Conservation (phyloP, 1,284 basidiomycete genomes). For the Tranzscheliella williamsii region DNA sequence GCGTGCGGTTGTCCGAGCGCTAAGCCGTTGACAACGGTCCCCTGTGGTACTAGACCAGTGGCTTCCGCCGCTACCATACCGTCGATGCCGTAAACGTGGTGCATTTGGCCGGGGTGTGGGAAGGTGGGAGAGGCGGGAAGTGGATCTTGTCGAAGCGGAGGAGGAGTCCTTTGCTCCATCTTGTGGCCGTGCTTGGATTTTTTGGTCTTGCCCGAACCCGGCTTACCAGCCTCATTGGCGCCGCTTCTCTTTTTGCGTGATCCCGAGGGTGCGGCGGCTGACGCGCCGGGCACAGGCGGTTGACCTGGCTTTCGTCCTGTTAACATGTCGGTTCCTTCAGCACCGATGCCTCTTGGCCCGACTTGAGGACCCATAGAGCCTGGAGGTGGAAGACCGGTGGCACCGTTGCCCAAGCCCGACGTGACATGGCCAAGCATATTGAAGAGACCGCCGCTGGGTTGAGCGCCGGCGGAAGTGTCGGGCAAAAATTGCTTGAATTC, state of each 20-base stretch:
- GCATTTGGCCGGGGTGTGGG: constrained; percentile 32
- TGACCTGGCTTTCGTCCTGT: constrained; percentile 67
- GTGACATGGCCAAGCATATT: constrained; percentile 62
- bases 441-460: constrained; percentile 59
- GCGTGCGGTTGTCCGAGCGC: constrained; percentile 52
- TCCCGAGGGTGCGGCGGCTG: constrained; percentile 15
- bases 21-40: constrained; percentile 34
- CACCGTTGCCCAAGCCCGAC: constrained; percentile 42
- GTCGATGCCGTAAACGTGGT: constrained; percentile 48
- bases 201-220: constrained; percentile 42
- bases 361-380: constrained; percentile 20
- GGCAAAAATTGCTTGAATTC: constrained; percentile 98
- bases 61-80: constrained; percentile 46
- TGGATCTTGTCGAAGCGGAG: constrained; percentile 35
- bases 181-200: constrained; percentile 56
- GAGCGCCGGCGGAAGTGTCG: constrained; percentile 64
- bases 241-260: constrained; percentile 48
- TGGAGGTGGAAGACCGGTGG: constrained; percentile 14
- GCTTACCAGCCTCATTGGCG: constrained; percentile 33
- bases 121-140: constrained; percentile 30
- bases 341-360: constrained; percentile 43
- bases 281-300: constrained; percentile 67
- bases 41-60: constrained; percentile 39
- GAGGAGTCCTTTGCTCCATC: constrained; percentile 35
- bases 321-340: constrained; percentile 41